These are phyloP conservation scores for Trifolium subterraneum DNA, from an alignment of 306 rosid genomes.

Conservation along the genomic window DNA sequence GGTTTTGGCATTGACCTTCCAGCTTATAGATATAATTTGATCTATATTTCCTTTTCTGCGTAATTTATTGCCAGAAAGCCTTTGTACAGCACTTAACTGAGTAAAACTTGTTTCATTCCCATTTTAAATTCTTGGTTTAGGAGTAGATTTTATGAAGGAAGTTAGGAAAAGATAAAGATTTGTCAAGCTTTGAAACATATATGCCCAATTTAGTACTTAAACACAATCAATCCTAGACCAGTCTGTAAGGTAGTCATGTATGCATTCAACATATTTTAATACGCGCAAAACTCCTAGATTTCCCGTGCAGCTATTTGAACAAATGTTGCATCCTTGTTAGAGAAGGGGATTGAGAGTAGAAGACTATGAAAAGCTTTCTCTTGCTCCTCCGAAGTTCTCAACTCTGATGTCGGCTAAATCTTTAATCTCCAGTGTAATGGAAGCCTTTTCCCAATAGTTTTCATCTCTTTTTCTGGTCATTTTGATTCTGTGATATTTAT, in stretches of 20 bases:
- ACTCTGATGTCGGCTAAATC: neutral
- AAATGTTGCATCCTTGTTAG: neutral
- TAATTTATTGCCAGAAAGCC: conserved; percentile 5
- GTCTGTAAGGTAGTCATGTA: neutral
- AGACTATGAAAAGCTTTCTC: conserved; percentile 24
- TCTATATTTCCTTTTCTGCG: neutral
- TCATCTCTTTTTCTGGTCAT: neutral
- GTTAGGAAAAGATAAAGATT: neutral
- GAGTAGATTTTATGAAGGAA: neutral
- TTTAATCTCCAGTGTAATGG: neutral
- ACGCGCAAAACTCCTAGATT: conserved; percentile 8
- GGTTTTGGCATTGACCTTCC: conserved; percentile 2
- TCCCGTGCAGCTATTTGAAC: conserved; percentile 9
- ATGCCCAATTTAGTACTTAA: neutral
- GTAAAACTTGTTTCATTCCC: conserved; percentile 2
- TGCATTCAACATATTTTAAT: neutral
- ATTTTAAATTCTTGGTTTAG: neutral
- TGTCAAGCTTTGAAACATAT: neutral
- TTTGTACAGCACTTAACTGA: neutral
- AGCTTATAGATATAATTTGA: conserved; percentile 1
- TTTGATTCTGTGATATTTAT: neutral
- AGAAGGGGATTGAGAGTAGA: conserved; percentile 18
- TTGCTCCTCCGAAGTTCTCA: conserved; percentile 19
- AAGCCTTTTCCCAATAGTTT: neutral
- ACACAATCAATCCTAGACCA: neutral